Evolutionary conservation across 495 filamentous ascomycete species (phyloP), one percentile per base, ranked within the genome.

Genomic region (Talaromyces thailandensis): DNA sequence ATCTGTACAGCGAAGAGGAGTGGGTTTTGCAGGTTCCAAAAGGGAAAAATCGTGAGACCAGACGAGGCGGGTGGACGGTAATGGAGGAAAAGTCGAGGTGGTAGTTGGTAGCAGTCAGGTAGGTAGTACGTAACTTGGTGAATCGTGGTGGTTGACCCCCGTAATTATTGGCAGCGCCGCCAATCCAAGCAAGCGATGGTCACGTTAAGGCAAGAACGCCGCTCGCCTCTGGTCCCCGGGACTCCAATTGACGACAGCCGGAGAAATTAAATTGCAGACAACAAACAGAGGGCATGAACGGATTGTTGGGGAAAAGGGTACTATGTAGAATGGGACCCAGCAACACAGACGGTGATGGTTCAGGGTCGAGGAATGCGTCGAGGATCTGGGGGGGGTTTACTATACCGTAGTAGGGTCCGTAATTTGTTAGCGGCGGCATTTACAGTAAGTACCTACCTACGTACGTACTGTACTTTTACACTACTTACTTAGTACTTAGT

Each of bases 141-240:
- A 40, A 14, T 40, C 35, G 35, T 57, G 55, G 55, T 57, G 55
- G 51, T 55, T 55, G 14, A 55, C 51, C 55, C 55, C 55, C 55
- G 55, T 57, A 35, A 35, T 55, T 25, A 55, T 26, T 2, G 55
- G 55, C 55, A 57, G 55, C 29, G 55, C 55, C 55, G 55, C 55
- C 55, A 35, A 57, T 23, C 55, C 26, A 57, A 31, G 18, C 26
- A 57, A 31, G 18, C 16, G 24, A 14, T 35, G 5, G 14, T 53
- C 25, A 56, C 26, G 52, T 31, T 6, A 57, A 31, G 55, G 55
- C 55, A 31, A 57, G 55, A 57, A 57, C 50, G 50, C 50, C 50
- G 50, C 50, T 57, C 55, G 55, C 55, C 55, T 31, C 55, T 57
- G 35, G n/a, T 25, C 51, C 4, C 26, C 51, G 21, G 14, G 51